A percentile compares a stretch with the other conserved stretches of the same genome.
These are phyloP conservation scores for Artemisia tridentata DNA, from an alignment of 129 eudicot species.

Conservation along the genomic window DNA sequence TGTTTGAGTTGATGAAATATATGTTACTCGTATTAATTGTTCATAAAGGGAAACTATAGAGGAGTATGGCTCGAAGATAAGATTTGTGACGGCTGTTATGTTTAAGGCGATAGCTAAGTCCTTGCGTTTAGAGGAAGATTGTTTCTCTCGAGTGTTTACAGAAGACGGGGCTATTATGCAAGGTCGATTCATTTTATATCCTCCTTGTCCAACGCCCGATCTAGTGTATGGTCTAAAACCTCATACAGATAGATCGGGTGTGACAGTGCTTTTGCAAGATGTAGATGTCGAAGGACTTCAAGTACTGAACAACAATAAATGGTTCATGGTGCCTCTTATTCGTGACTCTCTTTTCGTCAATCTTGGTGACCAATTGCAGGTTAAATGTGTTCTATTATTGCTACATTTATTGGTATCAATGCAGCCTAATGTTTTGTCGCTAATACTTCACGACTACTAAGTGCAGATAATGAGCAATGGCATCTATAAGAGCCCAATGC, in stretches of 20 bases:
- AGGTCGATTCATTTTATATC: conserved; percentile 34
- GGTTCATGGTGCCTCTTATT: conserved; percentile 40
- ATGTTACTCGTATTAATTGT: no score
- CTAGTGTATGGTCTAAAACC: conserved; percentile 32
- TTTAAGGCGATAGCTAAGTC: conserved; percentile 15
- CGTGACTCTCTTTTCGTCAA: conserved; percentile 14
- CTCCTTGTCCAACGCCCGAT: conserved; percentile 36
- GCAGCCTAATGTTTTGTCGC: background rate
- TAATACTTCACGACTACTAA: background rate
- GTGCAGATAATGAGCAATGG: conserved; percentile 34
- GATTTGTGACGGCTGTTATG: conserved; percentile 21
- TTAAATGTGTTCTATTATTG: background rate
- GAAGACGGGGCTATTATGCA: conserved; percentile 8
- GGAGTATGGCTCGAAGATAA: conserved; percentile 35
- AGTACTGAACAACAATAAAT: conserved; percentile 25
- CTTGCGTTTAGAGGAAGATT: background rate
- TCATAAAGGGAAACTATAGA: conserved; percentile 37
- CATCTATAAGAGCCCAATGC: conserved; percentile 30
- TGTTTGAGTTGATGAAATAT: background rate
- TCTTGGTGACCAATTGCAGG: conserved; percentile 14
- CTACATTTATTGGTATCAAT: background rate
- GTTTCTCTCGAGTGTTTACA: conserved; percentile 4
- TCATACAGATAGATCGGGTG: conserved; percentile 35
- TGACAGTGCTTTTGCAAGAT: conserved; percentile 41
- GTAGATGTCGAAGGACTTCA: conserved; percentile 38